Conservation (phyloP, 1,284 basidiomycete genomes). For the Inonotus hispidus region DNA sequence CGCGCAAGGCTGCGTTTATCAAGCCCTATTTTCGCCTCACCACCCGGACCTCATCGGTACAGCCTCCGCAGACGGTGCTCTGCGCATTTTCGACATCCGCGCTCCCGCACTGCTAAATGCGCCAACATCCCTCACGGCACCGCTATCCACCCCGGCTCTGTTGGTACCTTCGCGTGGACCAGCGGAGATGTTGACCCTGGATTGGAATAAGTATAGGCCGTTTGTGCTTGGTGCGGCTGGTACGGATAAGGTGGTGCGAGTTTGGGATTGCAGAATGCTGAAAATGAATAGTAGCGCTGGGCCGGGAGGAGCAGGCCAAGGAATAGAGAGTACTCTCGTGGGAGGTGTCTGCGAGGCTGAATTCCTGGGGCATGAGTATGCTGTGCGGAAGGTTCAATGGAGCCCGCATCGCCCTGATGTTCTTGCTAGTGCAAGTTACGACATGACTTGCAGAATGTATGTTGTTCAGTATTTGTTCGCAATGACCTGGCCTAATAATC, state of each 20-base stretch:
- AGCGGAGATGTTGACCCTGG: slow-evolving; percentile 71
- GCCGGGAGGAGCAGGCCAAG: slow-evolving; percentile 21
- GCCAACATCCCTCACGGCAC: slow-evolving; percentile 18
- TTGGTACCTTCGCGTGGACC: slow-evolving; percentile 26
- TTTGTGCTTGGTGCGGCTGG: slow-evolving; percentile 75
- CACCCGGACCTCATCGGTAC: slow-evolving; percentile 77
- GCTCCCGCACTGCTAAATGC: slow-evolving; percentile 36
- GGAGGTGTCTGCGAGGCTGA: slow-evolving; percentile 65
- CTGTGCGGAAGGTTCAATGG: slow-evolving; percentile 78
- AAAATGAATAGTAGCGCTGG: slow-evolving; percentile 39
- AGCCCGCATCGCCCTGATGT: slow-evolving; percentile 68
- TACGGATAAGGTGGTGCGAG: slow-evolving; percentile 74
- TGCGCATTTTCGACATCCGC: slow-evolving; percentile 80
- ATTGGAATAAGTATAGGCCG: slow-evolving; percentile 92
- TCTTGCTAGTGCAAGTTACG: slow-evolving; percentile 84
- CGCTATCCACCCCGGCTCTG: slow-evolving; percentile 16
- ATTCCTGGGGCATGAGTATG: slow-evolving; percentile 76
- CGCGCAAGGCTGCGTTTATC: slow-evolving; percentile 82
- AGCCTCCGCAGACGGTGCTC: slow-evolving; percentile 79
- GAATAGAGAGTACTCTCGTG: slow-evolving; percentile 38
- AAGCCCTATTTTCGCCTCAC: slow-evolving; percentile 88
- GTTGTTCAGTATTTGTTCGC: slow-evolving; percentile 36
- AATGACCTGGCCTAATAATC: slow-evolving; percentile 4
- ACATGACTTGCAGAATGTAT: slow-evolving; percentile 93
- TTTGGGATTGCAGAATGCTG: slow-evolving; percentile 86